Evolutionary conservation across 306 rosid genomes (phyloP).

Genomic region (Rubus parviflorus): DNA sequence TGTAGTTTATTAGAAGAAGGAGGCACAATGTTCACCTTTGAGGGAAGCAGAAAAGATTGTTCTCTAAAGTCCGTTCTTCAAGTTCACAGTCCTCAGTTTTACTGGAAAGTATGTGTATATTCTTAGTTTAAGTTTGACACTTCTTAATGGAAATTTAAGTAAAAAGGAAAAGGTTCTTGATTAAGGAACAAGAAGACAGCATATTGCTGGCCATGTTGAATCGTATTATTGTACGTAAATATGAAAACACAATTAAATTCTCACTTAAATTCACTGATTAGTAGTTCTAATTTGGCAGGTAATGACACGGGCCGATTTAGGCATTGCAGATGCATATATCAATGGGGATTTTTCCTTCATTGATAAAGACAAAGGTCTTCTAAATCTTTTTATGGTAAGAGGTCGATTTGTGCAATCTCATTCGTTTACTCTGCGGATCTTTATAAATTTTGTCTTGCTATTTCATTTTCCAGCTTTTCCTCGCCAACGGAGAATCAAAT

Average conservation of each 20-base stretch:
- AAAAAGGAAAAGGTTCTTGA: not conserved
- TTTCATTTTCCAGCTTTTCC: conserved; percentile 57
- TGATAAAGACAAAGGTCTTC: conserved; percentile 70
- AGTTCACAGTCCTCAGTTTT: conserved; percentile 78
- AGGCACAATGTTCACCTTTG: conserved; percentile 72
- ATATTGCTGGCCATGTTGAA: not conserved
- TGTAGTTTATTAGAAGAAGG: conserved; percentile 83
- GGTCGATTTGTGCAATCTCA: conserved; percentile 10
- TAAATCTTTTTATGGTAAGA: conserved; percentile 60
- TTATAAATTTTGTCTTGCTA: conserved; percentile 3
- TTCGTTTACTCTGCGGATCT: conserved; percentile 3
- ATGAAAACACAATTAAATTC: not conserved
- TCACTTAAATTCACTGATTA: not conserved
- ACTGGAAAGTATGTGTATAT: conserved; percentile 68
- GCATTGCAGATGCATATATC: conserved; percentile 88
- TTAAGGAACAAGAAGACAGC: not conserved
- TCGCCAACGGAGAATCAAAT: conserved; percentile 68
- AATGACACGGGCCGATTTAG: conserved; percentile 85
- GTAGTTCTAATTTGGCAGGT: conserved; percentile 45
- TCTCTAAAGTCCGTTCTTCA: conserved; percentile 43
- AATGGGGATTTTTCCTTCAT: conserved; percentile 68
- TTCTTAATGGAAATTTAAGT: not conserved
- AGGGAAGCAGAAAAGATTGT: conserved; percentile 50
- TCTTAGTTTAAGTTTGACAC: not conserved
- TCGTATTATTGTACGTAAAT: not conserved